Evolutionary conservation across 257 asterid genomes (phyloP), one percentile per base, ranked within the genome.

Genomic region (Orobanche coerulescens): DNA sequence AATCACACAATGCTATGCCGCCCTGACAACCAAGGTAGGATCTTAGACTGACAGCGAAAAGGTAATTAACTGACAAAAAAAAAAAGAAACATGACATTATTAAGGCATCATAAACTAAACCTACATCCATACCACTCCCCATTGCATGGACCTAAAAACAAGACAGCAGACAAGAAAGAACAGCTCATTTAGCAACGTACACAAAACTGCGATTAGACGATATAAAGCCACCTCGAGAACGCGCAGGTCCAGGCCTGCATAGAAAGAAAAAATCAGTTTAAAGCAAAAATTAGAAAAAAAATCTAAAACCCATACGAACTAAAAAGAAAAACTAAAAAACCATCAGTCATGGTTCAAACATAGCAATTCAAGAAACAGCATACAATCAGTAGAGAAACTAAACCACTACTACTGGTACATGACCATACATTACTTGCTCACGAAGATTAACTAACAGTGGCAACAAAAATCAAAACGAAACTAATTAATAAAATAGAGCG

Each of bases 221-320:
- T 48, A 73, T 7, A 39, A 79, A 67, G 44, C 83, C 85, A 67
- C 79, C 79, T 69, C 83, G 76, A 7, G 70, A 0, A 24, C 73
- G 89, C 53, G 62, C 81, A 30, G 82, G 74, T 52, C 84, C 90
- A 67, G 81, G 71, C 65, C 95, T 84, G 68, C 80, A 70, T 1
- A 25, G 24, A 9, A 37, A 22, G 12, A 18, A 11, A 26, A 3
- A 19, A 46, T 23, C 49, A 25, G 19, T 1, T 54, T 13, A 4
- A 1, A 15, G 12, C 15, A 0, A 48, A 12, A 51, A 16, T 7
- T 48, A 6, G 1, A 1, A 15, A 11, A 61, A 1, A 15, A 44
- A 26, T 0, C 30, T 8, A 16, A 7, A 18, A 1, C 6, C 3
- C 15, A 31, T 52, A n/a, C n/a, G n/a, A 6, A 26, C 19, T 12